Evolutionary conservation across 352 stramenopile species (phyloP).

Genomic region (Elongisporangium undulatum): DNA sequence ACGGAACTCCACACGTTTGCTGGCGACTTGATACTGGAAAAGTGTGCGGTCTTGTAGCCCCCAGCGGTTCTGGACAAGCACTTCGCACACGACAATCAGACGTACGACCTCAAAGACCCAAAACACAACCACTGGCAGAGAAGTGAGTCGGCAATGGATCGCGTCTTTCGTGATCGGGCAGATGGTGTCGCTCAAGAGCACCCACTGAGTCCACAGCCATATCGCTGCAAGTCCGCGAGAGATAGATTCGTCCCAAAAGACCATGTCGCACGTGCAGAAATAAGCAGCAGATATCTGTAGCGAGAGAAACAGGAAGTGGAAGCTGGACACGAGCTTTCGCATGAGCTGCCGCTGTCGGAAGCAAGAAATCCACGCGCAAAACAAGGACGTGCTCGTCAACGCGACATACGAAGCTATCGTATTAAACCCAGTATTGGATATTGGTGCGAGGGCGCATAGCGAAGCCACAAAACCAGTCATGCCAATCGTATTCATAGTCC

Average conservation of each 20-base stretch:
- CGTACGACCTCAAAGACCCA: conserved; percentile 1
- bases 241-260: conserved; percentile 3
- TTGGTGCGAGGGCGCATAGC: background rate
- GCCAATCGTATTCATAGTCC: background rate
- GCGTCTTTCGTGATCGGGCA: conserved; percentile 4
- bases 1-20: conserved; percentile 2
- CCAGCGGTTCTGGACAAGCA: conserved; percentile 1
- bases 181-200: conserved; percentile 9
- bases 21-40: conserved; percentile 2
- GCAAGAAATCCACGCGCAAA: background rate
- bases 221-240: background rate
- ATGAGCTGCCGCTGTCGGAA: conserved; percentile 8
- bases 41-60: conserved; percentile 15
- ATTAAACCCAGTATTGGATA: background rate
- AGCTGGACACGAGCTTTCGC: background rate
- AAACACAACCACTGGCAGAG: background rate
- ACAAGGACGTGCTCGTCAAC: background rate
- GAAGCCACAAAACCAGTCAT: background rate
- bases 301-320: conserved; percentile 17
- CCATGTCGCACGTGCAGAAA: conserved; percentile 10
- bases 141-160: background rate
- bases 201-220: conserved; percentile 12
- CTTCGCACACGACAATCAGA: conserved; percentile 1
- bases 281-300: conserved; percentile 14
- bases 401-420: background rate